Conservation (phyloP, 495 filamentous ascomycete species). For the Talaromyces wortmannii region DNA sequence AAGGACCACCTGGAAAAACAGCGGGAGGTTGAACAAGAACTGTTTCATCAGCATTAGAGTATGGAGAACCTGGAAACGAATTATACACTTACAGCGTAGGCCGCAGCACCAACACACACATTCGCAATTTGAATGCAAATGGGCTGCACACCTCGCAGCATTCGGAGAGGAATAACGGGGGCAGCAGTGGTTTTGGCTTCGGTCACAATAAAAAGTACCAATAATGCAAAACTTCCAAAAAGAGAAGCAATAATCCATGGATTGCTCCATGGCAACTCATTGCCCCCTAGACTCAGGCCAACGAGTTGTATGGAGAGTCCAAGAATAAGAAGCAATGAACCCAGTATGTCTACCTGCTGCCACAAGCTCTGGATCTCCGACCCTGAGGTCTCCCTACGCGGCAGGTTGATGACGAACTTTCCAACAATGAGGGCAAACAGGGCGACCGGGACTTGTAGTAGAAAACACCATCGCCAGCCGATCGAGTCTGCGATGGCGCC, state of each 20-base stretch:
- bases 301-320: conserved; percentile 52
- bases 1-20: conserved; percentile 59
- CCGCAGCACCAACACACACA: conserved; percentile 53
- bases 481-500: conserved; percentile 59
- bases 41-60: conserved; percentile 12
- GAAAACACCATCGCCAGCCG: conserved; percentile 59
- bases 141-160: conserved; percentile 46
- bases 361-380: conserved; percentile 28
- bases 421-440: conserved; percentile 46
- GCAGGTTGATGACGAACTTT: conserved; percentile 44
- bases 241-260: conserved; percentile 47
- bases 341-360: conserved; percentile 50
- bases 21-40: conserved; percentile 60
- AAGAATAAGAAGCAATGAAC: conserved; percentile 47
- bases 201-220: conserved; percentile 43
- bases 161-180: conserved; percentile 53
- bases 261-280: conserved; percentile 53
- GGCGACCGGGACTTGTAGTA: conserved; percentile 43
- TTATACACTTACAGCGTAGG: conserved; percentile 48
- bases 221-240: conserved; percentile 40
- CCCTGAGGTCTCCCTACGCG: not conserved
- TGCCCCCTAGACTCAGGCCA: conserved; percentile 54
- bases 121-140: conserved; percentile 52
- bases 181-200: conserved; percentile 52
- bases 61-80: not conserved